Evolutionary conservation across 2,329 filamentous ascomycete species (phyloP).

Genomic region (Ramichloridium luteum): DNA sequence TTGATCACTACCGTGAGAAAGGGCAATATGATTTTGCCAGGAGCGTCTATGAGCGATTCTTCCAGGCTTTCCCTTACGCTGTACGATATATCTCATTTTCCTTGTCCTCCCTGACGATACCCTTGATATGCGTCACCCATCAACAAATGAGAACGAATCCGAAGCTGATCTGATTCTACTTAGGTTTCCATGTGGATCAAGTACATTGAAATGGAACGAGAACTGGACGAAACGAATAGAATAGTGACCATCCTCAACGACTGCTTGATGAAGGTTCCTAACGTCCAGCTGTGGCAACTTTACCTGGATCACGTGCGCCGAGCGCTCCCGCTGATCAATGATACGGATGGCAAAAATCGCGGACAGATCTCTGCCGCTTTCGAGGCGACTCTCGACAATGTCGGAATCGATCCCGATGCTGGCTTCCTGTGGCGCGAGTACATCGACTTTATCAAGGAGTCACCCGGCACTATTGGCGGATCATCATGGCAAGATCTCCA

Average conservation of each 20-base stretch:
- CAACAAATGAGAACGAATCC: constrained; percentile 3
- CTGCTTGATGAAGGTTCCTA: constrained; percentile 65
- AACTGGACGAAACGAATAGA: constrained; percentile 66
- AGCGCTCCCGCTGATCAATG: constrained; percentile 73
- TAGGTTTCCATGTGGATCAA: constrained; percentile 86
- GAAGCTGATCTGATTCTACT: constrained; percentile 1
- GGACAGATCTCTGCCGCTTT: constrained; percentile 74
- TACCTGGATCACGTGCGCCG: constrained; percentile 94
- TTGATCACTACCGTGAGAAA: constrained; percentile 70
- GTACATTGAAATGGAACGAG: constrained; percentile 81
- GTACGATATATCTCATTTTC: constrained; percentile 49
- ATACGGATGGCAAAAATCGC: constrained; percentile 63
- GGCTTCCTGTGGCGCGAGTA: constrained; percentile 90
- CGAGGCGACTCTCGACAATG: constrained; percentile 78
- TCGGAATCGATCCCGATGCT: constrained; percentile 84
- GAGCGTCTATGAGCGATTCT: constrained; percentile 70
- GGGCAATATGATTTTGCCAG: constrained; percentile 73
- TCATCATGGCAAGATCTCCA: constrained; percentile 91
- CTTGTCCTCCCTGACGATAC: not conserved
- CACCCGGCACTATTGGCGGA: constrained; percentile 67
- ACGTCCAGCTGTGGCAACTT: constrained; percentile 78
- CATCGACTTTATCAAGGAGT: constrained; percentile 80
- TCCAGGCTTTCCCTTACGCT: constrained; percentile 77
- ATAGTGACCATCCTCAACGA: constrained; percentile 75
- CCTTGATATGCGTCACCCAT: too few relatives aligned